Percentiles rank a stretch among this genome's conserved stretches.
These are phyloP conservation scores for Oryza officinalis DNA, from an alignment of 176 grass and related monocot genomes.

Conservation along the genomic window DNA sequence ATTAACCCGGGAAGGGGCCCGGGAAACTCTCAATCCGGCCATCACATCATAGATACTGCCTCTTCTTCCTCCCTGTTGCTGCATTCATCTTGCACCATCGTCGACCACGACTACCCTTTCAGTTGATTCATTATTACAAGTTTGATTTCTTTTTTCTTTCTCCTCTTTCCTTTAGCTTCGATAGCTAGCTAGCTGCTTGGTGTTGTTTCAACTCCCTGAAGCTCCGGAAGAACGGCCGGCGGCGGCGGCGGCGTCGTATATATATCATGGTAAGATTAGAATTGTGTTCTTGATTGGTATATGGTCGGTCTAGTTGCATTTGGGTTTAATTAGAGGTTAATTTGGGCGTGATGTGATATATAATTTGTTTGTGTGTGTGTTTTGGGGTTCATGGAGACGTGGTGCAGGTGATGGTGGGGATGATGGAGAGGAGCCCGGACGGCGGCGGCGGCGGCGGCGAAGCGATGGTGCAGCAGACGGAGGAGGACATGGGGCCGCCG, in stretches of 20 bases:
- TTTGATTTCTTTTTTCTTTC: not conserved
- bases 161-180: not conserved
- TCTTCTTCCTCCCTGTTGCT: constrained; percentile 12
- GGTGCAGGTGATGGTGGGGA: constrained; percentile 63
- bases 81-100: constrained; percentile 33
- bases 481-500: constrained; percentile 63
- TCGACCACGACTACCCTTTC: not conserved
- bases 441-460: not conserved
- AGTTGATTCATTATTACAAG: not conserved
- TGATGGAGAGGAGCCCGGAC: constrained; percentile 32
- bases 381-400: constrained; percentile 8
- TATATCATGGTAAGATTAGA: constrained; percentile 35
- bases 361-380: not conserved
- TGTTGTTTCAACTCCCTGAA: not conserved
- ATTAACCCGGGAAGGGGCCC: not conserved
- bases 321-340: not conserved
- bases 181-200: not conserved
- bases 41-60: constrained; percentile 1
- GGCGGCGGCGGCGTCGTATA: not conserved
- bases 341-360: not conserved
- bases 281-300: not conserved
- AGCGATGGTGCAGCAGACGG: constrained; percentile 39
- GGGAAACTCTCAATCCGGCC: not conserved
- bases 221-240: constrained; percentile 4
- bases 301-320: constrained; percentile 3